Base-by-base conservation (phyloP, 2,329 filamentous ascomycete genomes). In the Xylaria sp. region DNA sequence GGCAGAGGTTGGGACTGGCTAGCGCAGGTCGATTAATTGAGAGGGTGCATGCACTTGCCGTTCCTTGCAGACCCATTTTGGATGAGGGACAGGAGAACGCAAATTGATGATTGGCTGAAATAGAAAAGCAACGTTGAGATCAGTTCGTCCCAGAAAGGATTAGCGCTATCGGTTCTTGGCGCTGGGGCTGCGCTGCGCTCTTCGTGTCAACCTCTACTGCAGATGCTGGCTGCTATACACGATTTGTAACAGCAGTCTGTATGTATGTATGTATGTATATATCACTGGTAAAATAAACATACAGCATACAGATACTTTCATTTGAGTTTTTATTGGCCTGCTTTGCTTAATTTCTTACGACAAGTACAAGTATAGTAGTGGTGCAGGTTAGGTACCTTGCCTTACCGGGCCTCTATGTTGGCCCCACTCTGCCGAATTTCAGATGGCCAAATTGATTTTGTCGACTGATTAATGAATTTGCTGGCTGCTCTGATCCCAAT, bases 31-130 rank as follows among this genome's bases (percentile, higher is more conserved):
- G n/a, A n/a, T n/a, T n/a, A n/a, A 31, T 31, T 4, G 28, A 31
- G 9, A 31, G 28, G 28, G 9, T 31, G 28, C 28, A 31, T 31
- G 28, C n/a, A n/a, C n/a, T n/a, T 31, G 15, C n/a, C 46, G 46
- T 50, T 46, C n/a, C 12, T 28, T 7, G 11, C 8, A 19, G 25
- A 14, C 56, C 40, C 12, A 38, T 64, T 61, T 33, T 28, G 56
- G 57, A 33, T 25, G 12, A 9, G 11, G 38, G 38, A 47, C 58
- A 9, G 7, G 50, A 40, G 35, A 43, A 63, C 59, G 23, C 60
- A 35, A 70, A 65, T 71, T 71, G 49, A 69, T 71, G 69, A 72
- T 72, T 72, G 71, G 69, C 25, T 49, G 35, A 33, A 25, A 28
- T 23, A 31, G 31, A 28, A 42, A 35, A 33, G 23, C 19, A 19